Percentiles rank a stretch among this genome's conserved stretches.
Evolutionary conservation across 2,329 filamentous ascomycete genomes (phyloP).

Genomic region (Chalaropsis ovoidea): DNA sequence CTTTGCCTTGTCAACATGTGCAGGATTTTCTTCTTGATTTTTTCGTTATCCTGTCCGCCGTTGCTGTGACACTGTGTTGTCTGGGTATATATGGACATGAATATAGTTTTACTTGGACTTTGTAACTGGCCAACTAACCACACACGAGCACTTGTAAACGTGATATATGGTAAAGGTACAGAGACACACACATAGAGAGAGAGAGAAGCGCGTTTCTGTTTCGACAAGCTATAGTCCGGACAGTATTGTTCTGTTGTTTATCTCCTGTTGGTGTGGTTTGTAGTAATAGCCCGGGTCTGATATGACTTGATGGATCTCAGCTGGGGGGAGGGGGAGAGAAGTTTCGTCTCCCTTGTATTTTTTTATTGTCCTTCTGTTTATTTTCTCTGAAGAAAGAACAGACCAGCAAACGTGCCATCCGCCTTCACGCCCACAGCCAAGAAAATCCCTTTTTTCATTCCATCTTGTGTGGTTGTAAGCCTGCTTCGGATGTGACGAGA

Average conservation of each 20-base stretch:
- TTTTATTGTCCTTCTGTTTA: background rate
- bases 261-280: constrained; percentile 1
- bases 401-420: constrained; percentile 5
- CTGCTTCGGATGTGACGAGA: constrained; percentile 13
- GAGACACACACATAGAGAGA: background rate
- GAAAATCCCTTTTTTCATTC: constrained; percentile 1
- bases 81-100: background rate
- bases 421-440: background rate
- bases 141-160: background rate
- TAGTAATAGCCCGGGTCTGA: constrained; percentile 8
- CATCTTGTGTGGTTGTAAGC: background rate
- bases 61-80: background rate
- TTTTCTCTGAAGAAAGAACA: background rate
- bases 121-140: background rate
- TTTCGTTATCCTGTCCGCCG: background rate
- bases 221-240: background rate
- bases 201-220: background rate
- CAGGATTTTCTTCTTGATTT: too few relatives aligned
- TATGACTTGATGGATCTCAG: constrained; percentile 10
- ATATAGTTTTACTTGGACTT: constrained; percentile 1
- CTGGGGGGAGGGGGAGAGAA: background rate
- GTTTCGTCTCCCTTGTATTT: background rate
- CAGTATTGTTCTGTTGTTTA: constrained; percentile 4
- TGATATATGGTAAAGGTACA: background rate
- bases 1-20: background rate